These are phyloP conservation scores for Herpotrichia juniperi DNA, from an alignment of 2,329 filamentous ascomycete species.

Conservation along the genomic window DNA sequence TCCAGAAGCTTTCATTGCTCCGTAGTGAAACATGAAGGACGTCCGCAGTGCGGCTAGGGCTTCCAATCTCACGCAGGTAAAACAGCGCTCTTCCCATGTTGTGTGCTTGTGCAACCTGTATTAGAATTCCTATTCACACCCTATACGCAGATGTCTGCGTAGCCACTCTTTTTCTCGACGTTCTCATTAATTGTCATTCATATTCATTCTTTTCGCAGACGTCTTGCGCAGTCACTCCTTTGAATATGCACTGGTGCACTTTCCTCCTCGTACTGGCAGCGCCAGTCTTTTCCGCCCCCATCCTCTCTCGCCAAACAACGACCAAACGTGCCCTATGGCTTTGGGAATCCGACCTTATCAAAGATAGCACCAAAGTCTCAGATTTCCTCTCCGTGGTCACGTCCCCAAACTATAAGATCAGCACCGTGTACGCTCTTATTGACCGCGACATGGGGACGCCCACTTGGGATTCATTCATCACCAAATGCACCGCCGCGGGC, in stretches of 20 bases:
- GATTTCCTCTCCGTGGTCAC: constrained; percentile 11
- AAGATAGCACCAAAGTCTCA: constrained; percentile 2
- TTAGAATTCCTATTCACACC: too few species aligned
- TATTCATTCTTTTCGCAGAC: constrained; percentile 1
- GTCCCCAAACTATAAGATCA: constrained; percentile 2
- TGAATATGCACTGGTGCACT: constrained; percentile 10
- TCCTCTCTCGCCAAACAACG: neutral
- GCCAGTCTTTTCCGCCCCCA: constrained; percentile 4
- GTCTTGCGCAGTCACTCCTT: constrained; percentile 16
- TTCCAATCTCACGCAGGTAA: too few species aligned
- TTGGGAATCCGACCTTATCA: constrained; percentile 13
- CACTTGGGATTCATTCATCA: constrained; percentile 10
- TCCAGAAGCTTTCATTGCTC: too few species aligned
- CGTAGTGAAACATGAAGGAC: too few species aligned
- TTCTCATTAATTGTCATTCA: neutral
- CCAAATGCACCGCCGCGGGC: constrained; percentile 12
- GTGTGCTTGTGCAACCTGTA: too few species aligned
- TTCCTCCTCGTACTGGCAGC: constrained; percentile 10
- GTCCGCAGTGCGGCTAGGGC: too few species aligned
- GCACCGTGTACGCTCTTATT: constrained; percentile 12
- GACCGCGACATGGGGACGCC: constrained; percentile 15
- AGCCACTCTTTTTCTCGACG: too few species aligned
- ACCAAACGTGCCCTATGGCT: constrained; percentile 15
- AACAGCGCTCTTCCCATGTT: too few species aligned
- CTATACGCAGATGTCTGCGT: too few species aligned